Conservation (phyloP, 140 eudicot genomes). For the Flaveria floridana region DNA sequence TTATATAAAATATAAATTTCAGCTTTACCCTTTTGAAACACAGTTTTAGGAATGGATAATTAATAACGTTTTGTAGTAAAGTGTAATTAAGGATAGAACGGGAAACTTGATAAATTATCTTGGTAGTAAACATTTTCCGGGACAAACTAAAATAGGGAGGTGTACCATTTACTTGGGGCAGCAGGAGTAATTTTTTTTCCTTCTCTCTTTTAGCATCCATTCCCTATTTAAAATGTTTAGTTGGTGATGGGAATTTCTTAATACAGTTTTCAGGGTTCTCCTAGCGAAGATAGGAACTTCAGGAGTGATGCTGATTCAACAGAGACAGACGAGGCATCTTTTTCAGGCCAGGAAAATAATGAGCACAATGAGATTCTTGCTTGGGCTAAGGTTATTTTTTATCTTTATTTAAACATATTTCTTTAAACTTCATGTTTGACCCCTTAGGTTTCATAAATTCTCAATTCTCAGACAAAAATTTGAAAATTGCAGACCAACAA, state of each 20-base stretch:
- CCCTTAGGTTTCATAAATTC: not conserved
- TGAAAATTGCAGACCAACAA: conserved; percentile 61
- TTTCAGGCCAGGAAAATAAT: conserved; percentile 74
- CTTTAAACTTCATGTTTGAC: not conserved
- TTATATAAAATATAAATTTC: too few species aligned
- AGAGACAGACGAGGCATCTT: conserved; percentile 77
- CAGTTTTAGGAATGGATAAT: too few species aligned
- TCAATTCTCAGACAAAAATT: conserved; percentile 1
- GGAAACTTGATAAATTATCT: too few species aligned
- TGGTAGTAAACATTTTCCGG: too few species aligned
- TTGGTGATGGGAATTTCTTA: conserved; percentile 20
- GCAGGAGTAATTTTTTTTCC: too few species aligned
- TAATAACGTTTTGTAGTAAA: too few species aligned
- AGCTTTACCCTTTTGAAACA: too few species aligned
- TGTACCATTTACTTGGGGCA: too few species aligned
- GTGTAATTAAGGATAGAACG: too few species aligned
- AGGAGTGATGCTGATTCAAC: conserved; percentile 70
- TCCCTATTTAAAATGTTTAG: conserved; percentile 2
- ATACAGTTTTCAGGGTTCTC: conserved; percentile 73
- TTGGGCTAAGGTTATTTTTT: conserved; percentile 84
- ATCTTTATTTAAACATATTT: not conserved
- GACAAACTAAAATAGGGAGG: too few species aligned
- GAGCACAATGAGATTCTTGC: conserved; percentile 79
- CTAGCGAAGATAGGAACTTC: conserved; percentile 72
- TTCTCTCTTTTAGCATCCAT: not conserved